These are phyloP conservation scores for Albizia julibrissin DNA, from an alignment of 306 rosid genomes.

Conservation along the genomic window DNA sequence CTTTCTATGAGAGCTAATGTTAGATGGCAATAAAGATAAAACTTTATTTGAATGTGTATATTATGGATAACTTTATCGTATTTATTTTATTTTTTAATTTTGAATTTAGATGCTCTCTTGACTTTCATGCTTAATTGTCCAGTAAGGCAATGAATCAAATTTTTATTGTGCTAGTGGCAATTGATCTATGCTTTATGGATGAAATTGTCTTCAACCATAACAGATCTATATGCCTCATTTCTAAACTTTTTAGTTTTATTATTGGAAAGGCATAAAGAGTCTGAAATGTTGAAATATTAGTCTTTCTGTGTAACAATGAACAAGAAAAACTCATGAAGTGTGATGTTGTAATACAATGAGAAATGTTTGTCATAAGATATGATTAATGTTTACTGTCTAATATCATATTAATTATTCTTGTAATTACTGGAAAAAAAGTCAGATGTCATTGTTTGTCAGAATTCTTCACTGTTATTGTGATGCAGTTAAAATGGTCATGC, in stretches of 20 bases:
- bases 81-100: neutral
- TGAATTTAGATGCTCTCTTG: neutral
- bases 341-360: neutral
- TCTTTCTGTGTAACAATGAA: neutral
- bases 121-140: neutral
- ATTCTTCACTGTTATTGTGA: conserved; percentile 19
- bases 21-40: neutral
- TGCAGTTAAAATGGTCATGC: neutral
- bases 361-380: neutral
- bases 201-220: neutral
- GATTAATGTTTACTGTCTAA: neutral
- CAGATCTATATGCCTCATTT: neutral
- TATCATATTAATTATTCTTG: neutral
- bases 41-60: neutral
- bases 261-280: neutral
- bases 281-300: conserved; percentile 10
- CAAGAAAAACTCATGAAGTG: neutral
- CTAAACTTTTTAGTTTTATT: neutral
- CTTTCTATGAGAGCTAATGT: neutral
- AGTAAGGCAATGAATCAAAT: neutral
- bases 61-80: neutral
- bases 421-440: neutral
- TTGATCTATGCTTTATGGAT: conserved; percentile 22
- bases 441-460: neutral
- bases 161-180: neutral